Evolutionary conservation across 1,139 yeast species (phyloP).

Genomic region (Cylindricascospora bacillispora): DNA sequence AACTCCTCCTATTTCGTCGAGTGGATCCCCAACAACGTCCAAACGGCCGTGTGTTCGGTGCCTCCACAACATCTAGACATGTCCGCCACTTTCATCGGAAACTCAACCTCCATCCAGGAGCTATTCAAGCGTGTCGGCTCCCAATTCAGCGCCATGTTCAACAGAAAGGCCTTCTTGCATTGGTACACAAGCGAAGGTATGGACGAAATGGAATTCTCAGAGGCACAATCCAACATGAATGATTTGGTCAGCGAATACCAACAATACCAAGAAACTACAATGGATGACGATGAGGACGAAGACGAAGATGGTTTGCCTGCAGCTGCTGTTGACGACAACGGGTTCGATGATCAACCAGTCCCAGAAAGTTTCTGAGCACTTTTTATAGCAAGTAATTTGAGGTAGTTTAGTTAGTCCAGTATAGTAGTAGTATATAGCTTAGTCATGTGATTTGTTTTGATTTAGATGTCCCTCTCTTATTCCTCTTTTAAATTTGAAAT

Average conservation of each 20-base stretch:
- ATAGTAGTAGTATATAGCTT: no score
- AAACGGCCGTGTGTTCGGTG: conserved; percentile 83
- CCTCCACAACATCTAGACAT: conserved; percentile 78
- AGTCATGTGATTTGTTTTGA: no score
- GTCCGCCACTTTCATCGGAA: conserved; percentile 87
- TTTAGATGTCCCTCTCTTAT: background rate
- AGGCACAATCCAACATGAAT: conserved; percentile 71
- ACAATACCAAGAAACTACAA: conserved; percentile 79
- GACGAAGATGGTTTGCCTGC: conserved; percentile 57
- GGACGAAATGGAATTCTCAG: conserved; percentile 90
- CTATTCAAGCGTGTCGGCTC: conserved; percentile 80
- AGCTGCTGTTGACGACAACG: conserved; percentile 41
- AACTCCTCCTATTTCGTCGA: conserved; percentile 78
- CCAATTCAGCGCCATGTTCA: conserved; percentile 85
- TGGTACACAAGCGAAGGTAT: conserved; percentile 94
- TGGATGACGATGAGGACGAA: conserved; percentile 56
- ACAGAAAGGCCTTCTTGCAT: conserved; percentile 89
- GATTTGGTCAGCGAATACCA: conserved; percentile 84
- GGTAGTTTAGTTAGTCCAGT: no score
- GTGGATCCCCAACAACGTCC: conserved; percentile 96
- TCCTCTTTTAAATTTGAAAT: background rate
- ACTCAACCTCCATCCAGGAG: conserved; percentile 86
- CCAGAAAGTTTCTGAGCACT: conserved; percentile 20
- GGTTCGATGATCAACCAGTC: conserved; percentile 36
- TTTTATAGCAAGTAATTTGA: no score